Base-by-base conservation (phyloP, 139 green algal species). In the Raphidocelis subcapitata region DNA sequence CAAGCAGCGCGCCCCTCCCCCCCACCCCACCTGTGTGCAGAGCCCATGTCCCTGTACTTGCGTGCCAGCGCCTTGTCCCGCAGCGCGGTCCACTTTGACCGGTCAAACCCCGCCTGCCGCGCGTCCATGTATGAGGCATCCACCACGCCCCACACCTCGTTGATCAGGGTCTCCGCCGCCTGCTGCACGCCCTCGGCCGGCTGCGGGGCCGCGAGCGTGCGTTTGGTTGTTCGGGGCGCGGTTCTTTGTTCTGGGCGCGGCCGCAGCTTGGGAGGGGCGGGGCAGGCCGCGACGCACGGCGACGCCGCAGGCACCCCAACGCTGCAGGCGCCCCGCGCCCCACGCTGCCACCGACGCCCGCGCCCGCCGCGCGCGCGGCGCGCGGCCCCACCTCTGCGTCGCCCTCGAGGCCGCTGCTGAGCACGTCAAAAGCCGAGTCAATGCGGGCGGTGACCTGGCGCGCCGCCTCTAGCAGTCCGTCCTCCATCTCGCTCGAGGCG, bases 101-200 rank as follows among this genome's bases (percentile, higher is more conserved):
- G 64, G 18, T 46, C 62, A 62, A 81, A 89, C 55, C 55, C 79
- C 72, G 37, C 74, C 72, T 74, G 31, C 5, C 10, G 44, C 44
- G 23, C 20, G 41, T 16, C 12, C 61, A 69, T 49, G 36, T 74
- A 56, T 12, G 41, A 49, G 8, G 41, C 41, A 12, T 49, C 41
- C 41, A 75, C 76, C 68, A 81, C 68, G 31, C 83, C 72, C 82
- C 82, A 86, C n/a, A 90, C 85, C 79, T 90, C 85, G 1, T 49
- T 64, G 52, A 90, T 86, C 0, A 90, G 72, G 0, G 65, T 47
- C 62, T 81, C 54, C 5, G 54, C 54, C 54, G 54, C 8, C n/a
- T 5, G 54, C 54, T 28, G 23, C 54, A 10, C 15, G 18, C 21
- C 55, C 32, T 8, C 4, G 23, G 20, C 65, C 71, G 41, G 56